Evolutionary conservation across 805 yeast species (phyloP), one percentile per base, ranked within the genome.

Genomic region (Diddensiella transvaalensis): DNA sequence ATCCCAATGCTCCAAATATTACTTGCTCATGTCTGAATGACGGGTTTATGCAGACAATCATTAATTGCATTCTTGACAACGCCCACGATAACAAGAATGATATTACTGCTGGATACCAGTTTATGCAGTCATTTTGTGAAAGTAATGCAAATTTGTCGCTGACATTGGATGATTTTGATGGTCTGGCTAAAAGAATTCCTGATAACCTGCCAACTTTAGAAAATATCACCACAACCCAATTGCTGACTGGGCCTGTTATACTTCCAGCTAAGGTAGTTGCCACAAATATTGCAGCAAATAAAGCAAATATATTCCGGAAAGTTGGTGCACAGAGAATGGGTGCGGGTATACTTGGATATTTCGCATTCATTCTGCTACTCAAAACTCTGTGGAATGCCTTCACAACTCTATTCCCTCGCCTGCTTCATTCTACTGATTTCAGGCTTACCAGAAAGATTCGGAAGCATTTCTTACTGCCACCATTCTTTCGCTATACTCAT

Each of bases 401-500:
- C 10, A 39, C 32, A 21, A 48, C 41, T 42, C 32, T 23, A 35
- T 47, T 45, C 44, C 58, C 57, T 29, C 46, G 13, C 22, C 45
- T 36, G 46, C 49, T 62, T 36, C 37, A 46, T 6, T 11, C 29
- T 11, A 30, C 40, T 24, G 51, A 51, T 24, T 17, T 18, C 22
- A 18, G 15, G 13, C 22, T 42, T 49, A 40, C 50, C 56, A 33
- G 57, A 54, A 39, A 37, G 48, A 37, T 51, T 56, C 36, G 57
- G 47, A 15, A 47, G 24, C 37, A 43, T 8, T 36, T 60, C 2
- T 29, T 56, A 5, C 42, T 64, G 22, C 70, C 72, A 1, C 60
- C 69, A 1, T 38, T 60, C n/a, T 52, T 60, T 40, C 42, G 53
- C 13, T 37, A 45, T 21, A 52, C 46, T 17, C 69, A 67, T 46